Percentiles rank a stretch among this genome's conserved stretches.
phyloP scores from a whole-genome alignment of 2,329 filamentous ascomycete species.

The Epichloe gansuensis region DNA sequence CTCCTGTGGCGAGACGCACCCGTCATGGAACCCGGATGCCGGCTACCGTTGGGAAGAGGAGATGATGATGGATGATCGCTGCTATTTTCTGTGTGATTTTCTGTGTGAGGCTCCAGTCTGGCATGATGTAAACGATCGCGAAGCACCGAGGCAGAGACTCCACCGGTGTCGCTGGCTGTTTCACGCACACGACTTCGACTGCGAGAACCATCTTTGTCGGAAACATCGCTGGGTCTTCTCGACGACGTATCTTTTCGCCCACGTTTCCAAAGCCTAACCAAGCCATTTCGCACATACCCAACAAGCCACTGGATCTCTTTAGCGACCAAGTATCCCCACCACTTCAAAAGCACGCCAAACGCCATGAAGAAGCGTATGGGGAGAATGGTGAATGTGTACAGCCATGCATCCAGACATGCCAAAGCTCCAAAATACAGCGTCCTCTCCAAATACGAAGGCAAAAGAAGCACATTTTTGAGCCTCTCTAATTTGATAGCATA shows the following conservation, averaged over 20 bases:
- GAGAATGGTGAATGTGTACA: constrained; percentile 92
- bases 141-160: constrained; percentile 2
- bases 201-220: constrained; percentile 26
- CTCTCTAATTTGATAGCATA: constrained; percentile 86
- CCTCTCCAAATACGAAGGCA: constrained; percentile 72
- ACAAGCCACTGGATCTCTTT: constrained; percentile 62
- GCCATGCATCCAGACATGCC: constrained; percentile 88
- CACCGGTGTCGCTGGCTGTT: constrained; percentile 9
- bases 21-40: constrained; percentile 16
- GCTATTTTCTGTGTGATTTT: background rate
- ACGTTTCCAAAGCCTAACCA: constrained; percentile 64
- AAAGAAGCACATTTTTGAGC: constrained; percentile 71
- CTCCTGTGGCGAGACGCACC: constrained; percentile 50
- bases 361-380: constrained; percentile 81
- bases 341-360: constrained; percentile 58
- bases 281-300: constrained; percentile 65
- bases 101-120: background rate
- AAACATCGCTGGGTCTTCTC: constrained; percentile 19
- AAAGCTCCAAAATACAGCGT: constrained; percentile 79
- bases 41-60: constrained; percentile 9
- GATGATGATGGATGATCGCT: constrained; percentile 6
- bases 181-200: constrained; percentile 25
- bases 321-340: constrained; percentile 61
- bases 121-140: constrained; percentile 4
- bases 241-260: constrained; percentile 32